Base-by-base conservation (phyloP, 2,329 filamentous ascomycete species). In the Epichloe uncinata region DNA sequence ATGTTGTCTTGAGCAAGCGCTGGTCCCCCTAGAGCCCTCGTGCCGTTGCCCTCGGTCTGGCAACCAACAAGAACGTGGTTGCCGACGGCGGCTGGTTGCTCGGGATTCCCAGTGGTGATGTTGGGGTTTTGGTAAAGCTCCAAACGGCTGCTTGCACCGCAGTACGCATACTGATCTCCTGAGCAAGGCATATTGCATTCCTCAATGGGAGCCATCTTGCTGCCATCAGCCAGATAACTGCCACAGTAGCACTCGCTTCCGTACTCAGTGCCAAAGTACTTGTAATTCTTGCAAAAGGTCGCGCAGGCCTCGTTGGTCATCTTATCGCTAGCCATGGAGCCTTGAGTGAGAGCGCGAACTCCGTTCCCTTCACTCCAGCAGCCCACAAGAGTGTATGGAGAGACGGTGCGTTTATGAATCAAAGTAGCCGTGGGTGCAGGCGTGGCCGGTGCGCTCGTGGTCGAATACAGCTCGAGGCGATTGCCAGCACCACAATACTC, bases 391-490 rank as follows among this genome's bases (percentile, higher is more conserved):
- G 57, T 58, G 54, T 65, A 69, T 13, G 56, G 49, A 1, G 56
- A 49, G 6, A 59, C 55, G 13, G 57, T 57, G 5, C 57, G 49
- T 48, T 58, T 54, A 52, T 57, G 57, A 13, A 42, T 52, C 12
- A 58, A 50, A 7, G 57, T 59, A 6, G 54, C 57, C 2, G 57
- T 59, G 0, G 66, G 61, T 43, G 59, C 60, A 38, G 66, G 57
- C n/a, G 53, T 58, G 3, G 53, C 51, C 3, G 59, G 60, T 22
- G 63, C 63, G 44, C 61, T 64, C 2, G 68, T 69, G 5, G 68
- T 71, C 22, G 63, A 67, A 55, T 71, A 72, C 34, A 72, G 58
- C 55, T 72, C 69, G 37, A 73, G 57, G n/a, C 69, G 64, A 54
- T 69, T 63, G 30, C 69, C 65, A 1, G 64, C 67, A 45, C 70